phyloP scores from a whole-genome alignment of 148 eudicot genomes.

The Persicaria tinctoria region DNA sequence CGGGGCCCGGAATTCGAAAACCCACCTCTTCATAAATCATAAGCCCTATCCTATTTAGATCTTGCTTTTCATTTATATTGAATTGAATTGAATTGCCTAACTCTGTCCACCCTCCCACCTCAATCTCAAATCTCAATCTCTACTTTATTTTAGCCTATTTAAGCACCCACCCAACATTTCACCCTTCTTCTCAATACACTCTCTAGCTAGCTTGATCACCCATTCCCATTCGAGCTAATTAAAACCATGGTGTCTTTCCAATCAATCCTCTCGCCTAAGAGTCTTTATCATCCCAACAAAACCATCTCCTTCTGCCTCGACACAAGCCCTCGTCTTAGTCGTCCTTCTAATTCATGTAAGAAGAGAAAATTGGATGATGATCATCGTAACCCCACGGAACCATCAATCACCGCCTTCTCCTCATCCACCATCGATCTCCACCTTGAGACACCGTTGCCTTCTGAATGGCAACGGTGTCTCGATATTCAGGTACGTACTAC shows the following conservation, averaged over 20 bases:
- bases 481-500: constrained; percentile 74
- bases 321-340: constrained; percentile 6
- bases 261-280: constrained; percentile 30
- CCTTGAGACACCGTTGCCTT: constrained; percentile 55
- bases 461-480: constrained; percentile 83
- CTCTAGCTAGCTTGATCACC: not conserved
- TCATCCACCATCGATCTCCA: constrained; percentile 35
- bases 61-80: constrained; percentile 29
- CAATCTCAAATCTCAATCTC: not conserved
- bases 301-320: constrained; percentile 24
- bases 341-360: constrained; percentile 20
- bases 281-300: constrained; percentile 20
- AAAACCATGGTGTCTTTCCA: constrained; percentile 58
- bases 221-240: not conserved
- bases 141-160: constrained; percentile 22
- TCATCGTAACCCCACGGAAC: constrained; percentile 7
- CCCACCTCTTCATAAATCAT: constrained; percentile 29
- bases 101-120: constrained; percentile 10
- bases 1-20: constrained; percentile 27
- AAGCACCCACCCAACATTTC: constrained; percentile 16
- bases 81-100: no score
- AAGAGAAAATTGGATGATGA: constrained; percentile 52
- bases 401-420: not conserved
- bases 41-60: constrained; percentile 34
- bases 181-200: constrained; percentile 1